Evolutionary conservation across 23 red algal species (phyloP), one percentile per base, ranked within the genome.

Genomic region (Cyanidioschyzon merolae): DNA sequence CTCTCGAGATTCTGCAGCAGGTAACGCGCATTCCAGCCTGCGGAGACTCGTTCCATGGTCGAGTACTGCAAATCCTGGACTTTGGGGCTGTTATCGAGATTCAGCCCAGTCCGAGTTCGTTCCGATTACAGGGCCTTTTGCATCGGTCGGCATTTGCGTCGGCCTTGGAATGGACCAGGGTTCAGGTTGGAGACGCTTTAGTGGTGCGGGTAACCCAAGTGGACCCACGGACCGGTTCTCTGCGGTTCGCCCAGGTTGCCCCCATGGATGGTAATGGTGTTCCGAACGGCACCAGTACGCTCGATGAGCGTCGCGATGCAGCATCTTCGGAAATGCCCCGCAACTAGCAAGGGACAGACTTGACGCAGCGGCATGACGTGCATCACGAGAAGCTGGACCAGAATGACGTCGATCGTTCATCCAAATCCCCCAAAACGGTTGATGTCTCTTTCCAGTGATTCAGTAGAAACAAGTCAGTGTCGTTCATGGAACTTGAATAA

Each of bases 121-220:
- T 35, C 2, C 63, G 63, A 71, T 3, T 17, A 32, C 63, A 71
- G 63, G 63, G 63, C 12, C 63, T 71, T 27, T 35, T 71, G 29
- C 63, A 71, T 71, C 63, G 63, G 12, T 71, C 63, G n/a, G 63
- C 63, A 27, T 71, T 71, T 35, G 63, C 29, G n/a, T 32, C 63
- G n/a, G 12, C 63, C 7, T 7, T 12, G 12, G 63, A 35, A 32
- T 71, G 63, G 63, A 7, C 63, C 7, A 7, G 63, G n/a, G 32
- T 35, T 7, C 63, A 71, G n/a, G 63, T 71, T 27, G 63, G 63
- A 17, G 63, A 71, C 29, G 7, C 63, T 25, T 7, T 71, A 7
- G 29, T 27, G 63, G 63, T 71, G 63, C 63, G 63, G 29, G 63
- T 71, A 3, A 35, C 63, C n/a, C 63, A 71, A 27, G 63, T 71